A percentile compares a stretch with the other conserved stretches of the same genome.
Evolutionary conservation across 345 rosid genomes (phyloP).

Genomic region (Aquilaria yunnanensis): DNA sequence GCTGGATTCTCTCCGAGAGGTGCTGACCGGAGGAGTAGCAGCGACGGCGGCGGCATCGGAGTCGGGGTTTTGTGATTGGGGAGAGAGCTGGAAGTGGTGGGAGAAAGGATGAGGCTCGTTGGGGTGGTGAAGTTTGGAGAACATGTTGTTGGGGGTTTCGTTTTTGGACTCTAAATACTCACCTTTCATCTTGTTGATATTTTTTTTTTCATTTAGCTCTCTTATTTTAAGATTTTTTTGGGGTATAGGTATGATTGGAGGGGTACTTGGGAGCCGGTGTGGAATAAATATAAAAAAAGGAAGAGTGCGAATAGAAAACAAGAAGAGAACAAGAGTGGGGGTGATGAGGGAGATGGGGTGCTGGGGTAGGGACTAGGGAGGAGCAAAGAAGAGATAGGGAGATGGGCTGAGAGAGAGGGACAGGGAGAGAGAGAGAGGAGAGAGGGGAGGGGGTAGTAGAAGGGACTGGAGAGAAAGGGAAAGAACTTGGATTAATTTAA

Average conservation of each 20-base stretch:
- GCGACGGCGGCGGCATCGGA: constrained; percentile 12
- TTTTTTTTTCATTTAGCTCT: neutral
- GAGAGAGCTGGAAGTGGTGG: constrained; percentile 43
- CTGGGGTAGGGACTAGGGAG: neutral
- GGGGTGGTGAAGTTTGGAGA: constrained; percentile 48
- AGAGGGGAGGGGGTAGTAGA: neutral
- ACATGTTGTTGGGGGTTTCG: constrained; percentile 35
- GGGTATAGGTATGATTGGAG: constrained; percentile 7
- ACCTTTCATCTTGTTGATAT: constrained; percentile 45
- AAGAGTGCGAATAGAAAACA: neutral
- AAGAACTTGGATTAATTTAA: constrained; percentile 7
- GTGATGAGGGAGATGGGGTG: neutral
- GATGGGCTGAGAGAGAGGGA: too few species aligned
- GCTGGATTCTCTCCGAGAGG: neutral
- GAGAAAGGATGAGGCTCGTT: constrained; percentile 33
- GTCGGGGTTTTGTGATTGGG: constrained; percentile 25
- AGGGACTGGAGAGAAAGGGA: neutral
- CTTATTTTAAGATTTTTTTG: neutral
- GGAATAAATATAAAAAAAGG: neutral
- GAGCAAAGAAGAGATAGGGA: neutral
- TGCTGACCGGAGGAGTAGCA: neutral
- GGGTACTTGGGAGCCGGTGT: neutral
- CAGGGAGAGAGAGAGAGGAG: neutral
- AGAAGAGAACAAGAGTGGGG: constrained; percentile 1
- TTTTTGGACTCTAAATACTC: constrained; percentile 38